These are phyloP conservation scores for Quercus lobata DNA, from an alignment of 331 rosid species.

Conservation along the genomic window DNA sequence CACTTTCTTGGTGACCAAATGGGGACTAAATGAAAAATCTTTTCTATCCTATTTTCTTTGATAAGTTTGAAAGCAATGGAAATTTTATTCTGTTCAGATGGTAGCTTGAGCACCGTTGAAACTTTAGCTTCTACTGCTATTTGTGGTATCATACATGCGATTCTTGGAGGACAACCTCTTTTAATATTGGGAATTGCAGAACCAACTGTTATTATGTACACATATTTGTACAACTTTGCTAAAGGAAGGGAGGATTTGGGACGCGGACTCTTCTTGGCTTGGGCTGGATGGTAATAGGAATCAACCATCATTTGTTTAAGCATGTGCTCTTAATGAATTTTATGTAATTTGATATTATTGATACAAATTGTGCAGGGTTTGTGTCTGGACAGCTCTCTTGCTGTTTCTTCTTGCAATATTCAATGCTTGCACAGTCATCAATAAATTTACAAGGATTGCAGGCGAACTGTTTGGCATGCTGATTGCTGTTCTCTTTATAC, in stretches of 20 bases:
- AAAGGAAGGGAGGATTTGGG: conserved; percentile 62
- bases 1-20: background rate
- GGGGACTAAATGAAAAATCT: background rate
- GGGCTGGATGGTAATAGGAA: conserved; percentile 79
- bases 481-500: conserved; percentile 74
- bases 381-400: conserved; percentile 79
- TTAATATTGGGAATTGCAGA: conserved; percentile 82
- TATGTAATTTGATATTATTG: background rate
- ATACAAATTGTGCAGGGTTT: conserved; percentile 53
- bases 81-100: conserved; percentile 40
- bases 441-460: conserved; percentile 77
- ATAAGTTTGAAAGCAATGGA: background rate
- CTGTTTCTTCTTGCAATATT: conserved; percentile 65
- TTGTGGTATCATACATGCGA: conserved; percentile 85
- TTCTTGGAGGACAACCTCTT: conserved; percentile 88
- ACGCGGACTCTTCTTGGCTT: conserved; percentile 59
- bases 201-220: conserved; percentile 85
- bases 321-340: background rate
- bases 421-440: conserved; percentile 70
- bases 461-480: conserved; percentile 86
- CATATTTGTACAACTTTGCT: conserved; percentile 65
- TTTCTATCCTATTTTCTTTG: background rate
- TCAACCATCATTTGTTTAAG: background rate
- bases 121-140: conserved; percentile 79
- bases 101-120: conserved; percentile 79